A percentile compares a stretch with the other conserved stretches of the same genome.
Conservation (phyloP, 768 basidiomycete species). For the Kwoniella pini region DNA sequence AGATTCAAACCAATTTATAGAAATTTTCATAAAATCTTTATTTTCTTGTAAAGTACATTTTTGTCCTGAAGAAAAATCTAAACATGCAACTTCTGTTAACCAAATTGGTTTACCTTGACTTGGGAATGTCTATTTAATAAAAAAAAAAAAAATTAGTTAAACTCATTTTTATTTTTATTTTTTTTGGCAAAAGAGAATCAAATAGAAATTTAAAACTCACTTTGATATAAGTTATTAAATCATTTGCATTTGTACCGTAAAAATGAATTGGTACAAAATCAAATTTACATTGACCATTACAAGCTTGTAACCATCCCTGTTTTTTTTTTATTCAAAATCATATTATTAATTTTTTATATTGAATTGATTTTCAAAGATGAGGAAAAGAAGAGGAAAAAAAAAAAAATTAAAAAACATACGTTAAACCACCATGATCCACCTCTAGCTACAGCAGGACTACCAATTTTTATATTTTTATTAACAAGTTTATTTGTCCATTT, state of each 20-base stretch:
- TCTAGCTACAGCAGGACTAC: conserved; percentile 40
- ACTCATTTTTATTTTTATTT: neutral
- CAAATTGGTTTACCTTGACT: conserved; percentile 31
- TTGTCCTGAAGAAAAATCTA: conserved; percentile 31
- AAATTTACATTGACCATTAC: conserved; percentile 41
- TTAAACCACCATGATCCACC: conserved; percentile 37
- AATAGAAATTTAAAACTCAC: conserved; percentile 6
- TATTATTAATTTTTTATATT: neutral
- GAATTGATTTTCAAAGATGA: too few relatives aligned
- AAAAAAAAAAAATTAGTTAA: neutral
- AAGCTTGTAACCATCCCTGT: conserved; percentile 41
- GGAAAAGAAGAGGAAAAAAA: too few relatives aligned
- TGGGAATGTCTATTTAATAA: conserved; percentile 13
- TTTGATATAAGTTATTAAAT: conserved; percentile 31
- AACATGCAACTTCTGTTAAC: conserved; percentile 36
- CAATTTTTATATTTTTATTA: conserved; percentile 30
- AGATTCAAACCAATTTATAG: conserved; percentile 30
- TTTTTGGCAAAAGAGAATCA: neutral
- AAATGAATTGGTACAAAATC: conserved; percentile 49
- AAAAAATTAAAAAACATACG: conserved; percentile 25
- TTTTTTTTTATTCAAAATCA: too few relatives aligned
- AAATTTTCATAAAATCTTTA: conserved; percentile 39
- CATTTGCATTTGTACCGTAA: conserved; percentile 43
- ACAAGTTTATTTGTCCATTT: conserved; percentile 32
- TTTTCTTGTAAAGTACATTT: conserved; percentile 31